A percentile compares a stretch with the other conserved stretches of the same genome.
Evolutionary conservation across 2,329 filamentous ascomycete genomes (phyloP).

Genomic region (Penicillium fuscoglaucum): DNA sequence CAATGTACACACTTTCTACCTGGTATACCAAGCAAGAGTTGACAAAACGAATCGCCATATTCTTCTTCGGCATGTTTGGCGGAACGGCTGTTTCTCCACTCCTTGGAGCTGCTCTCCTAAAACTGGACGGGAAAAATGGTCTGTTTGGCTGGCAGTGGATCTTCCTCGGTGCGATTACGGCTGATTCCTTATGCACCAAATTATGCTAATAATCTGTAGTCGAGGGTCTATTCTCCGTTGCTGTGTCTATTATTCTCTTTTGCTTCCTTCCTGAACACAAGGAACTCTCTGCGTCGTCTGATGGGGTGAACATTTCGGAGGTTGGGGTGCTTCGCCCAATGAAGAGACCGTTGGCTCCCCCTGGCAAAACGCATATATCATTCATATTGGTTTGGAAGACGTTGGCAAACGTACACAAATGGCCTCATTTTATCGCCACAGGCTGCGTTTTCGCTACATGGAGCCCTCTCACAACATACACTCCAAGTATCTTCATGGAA

Average conservation of each 20-base stretch:
- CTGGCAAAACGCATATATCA: conserved; percentile 39
- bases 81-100: conserved; percentile 53
- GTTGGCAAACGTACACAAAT: conserved; percentile 47
- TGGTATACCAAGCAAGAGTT: conserved; percentile 53
- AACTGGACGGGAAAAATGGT: conserved; percentile 44
- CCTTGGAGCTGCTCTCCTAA: conserved; percentile 51
- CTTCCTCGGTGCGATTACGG: conserved; percentile 43
- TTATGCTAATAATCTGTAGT: conserved; percentile 31
- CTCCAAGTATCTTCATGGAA: conserved; percentile 41
- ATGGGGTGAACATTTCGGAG: too few relatives aligned
- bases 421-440: conserved; percentile 53
- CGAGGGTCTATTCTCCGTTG: conserved; percentile 49
- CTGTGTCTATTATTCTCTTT: conserved; percentile 42
- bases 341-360: conserved; percentile 35
- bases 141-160: conserved; percentile 55
- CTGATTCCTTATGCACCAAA: too few relatives aligned
- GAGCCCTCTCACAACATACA: conserved; percentile 55
- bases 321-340: conserved; percentile 25
- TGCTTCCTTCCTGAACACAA: conserved; percentile 35
- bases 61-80: conserved; percentile 57
- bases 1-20: conserved; percentile 53
- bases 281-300: background rate
- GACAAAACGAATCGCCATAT: conserved; percentile 50
- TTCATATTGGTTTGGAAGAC: conserved; percentile 47
- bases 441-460: conserved; percentile 56